A percentile compares a stretch with the other conserved stretches of the same genome.
Evolutionary conservation across 1,284 basidiomycete species (phyloP).

Genomic region (Chiua sp.): DNA sequence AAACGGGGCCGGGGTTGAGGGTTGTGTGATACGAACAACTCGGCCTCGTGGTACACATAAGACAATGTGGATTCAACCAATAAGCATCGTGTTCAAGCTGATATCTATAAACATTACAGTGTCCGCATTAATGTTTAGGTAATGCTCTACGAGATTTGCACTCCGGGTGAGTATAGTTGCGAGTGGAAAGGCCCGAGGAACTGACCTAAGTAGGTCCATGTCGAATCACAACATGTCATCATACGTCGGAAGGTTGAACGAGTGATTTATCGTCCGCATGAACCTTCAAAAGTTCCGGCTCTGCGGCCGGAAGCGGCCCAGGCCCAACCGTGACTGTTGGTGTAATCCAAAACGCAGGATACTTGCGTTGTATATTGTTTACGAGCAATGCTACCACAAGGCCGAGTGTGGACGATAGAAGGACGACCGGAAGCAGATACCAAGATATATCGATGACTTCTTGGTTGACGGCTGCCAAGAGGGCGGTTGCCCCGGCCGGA

Average conservation of each 20-base stretch:
- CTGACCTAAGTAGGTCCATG: constrained; percentile 12
- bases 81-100: neutral
- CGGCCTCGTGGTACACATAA: constrained; percentile 20
- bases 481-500: constrained; percentile 59
- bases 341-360: constrained; percentile 61
- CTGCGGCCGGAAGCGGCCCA: neutral
- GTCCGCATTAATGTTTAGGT: neutral
- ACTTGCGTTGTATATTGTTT: constrained; percentile 64
- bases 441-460: constrained; percentile 56
- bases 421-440: constrained; percentile 64
- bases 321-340: constrained; percentile 9
- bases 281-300: neutral
- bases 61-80: constrained; percentile 5
- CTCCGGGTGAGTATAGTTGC: constrained; percentile 2
- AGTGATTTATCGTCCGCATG: neutral
- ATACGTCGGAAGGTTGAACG: neutral
- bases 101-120: constrained; percentile 5
- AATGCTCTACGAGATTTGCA: neutral
- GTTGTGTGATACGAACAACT: constrained; percentile 19
- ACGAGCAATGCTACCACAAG: constrained; percentile 56
- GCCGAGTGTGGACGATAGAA: constrained; percentile 57
- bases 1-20: constrained; percentile 35
- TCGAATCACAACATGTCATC: neutral
- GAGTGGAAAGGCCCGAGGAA: neutral
- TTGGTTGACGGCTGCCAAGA: constrained; percentile 53